These are phyloP conservation scores for Beta macrorhiza DNA, from an alignment of 179 eudicot genomes.

Conservation along the genomic window DNA sequence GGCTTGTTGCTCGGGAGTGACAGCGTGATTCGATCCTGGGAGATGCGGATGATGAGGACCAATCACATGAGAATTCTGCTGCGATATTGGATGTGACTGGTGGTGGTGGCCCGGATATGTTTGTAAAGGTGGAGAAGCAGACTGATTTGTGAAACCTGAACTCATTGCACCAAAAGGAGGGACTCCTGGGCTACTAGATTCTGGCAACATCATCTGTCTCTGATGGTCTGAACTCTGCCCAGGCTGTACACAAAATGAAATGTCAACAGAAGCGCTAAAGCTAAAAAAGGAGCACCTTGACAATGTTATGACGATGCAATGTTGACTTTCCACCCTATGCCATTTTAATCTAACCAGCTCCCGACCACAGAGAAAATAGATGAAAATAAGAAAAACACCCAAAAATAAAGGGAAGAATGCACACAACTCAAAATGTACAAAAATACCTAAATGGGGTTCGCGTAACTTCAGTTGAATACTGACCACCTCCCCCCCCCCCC, in stretches of 20 bases:
- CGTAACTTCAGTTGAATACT: not conserved
- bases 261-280: slow-evolving; percentile 10
- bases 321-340: not conserved
- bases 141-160: slow-evolving; percentile 53
- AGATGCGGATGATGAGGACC: slow-evolving; percentile 61
- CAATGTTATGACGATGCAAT: not conserved
- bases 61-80: slow-evolving; percentile 61
- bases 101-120: slow-evolving; percentile 60
- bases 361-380: not conserved
- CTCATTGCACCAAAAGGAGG: slow-evolving; percentile 52
- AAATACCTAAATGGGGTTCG: not conserved
- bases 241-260: slow-evolving; percentile 40
- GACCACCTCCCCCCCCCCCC: not conserved
- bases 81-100: slow-evolving; percentile 54
- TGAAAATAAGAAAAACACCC: not conserved
- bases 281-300: not conserved
- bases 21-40: slow-evolving; percentile 50
- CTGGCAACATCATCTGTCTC: slow-evolving; percentile 61
- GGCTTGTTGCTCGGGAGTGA: slow-evolving; percentile 62
- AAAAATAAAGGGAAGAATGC: not conserved
- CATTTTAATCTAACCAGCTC: not conserved
- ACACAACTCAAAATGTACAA: not conserved
- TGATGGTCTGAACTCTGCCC: slow-evolving; percentile 69
- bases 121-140: slow-evolving; percentile 50
- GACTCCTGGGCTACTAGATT: slow-evolving; percentile 55